Evolutionary conservation across 805 yeast species (phyloP), one percentile per base, ranked within the genome.

Genomic region (Tetrapisispora arboricola): DNA sequence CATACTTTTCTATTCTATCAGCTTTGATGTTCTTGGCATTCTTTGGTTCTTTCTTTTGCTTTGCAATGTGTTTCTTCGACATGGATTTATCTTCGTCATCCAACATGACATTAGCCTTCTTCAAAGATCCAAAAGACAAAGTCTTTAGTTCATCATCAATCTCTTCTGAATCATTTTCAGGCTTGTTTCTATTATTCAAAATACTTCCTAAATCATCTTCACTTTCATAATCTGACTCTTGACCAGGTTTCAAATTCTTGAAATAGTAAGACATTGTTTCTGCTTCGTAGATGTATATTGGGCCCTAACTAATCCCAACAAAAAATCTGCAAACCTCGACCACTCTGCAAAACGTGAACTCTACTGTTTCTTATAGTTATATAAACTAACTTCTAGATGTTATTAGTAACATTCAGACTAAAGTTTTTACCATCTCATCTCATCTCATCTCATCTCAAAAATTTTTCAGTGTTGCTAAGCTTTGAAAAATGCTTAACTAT

Each of bases 41-140:
- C 48, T 29, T 44, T 44, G 36, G 48, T 43, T 32, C 57, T 17
- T 17, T 34, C 2, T 13, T 13, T 17, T 15, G 44, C 33, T 33
- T 39, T 32, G 27, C 38, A 3, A 12, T 29, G 25, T 39, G 25
- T 32, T 28, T 32, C 32, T 29, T 19, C 19, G 12, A 34, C n/a
- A 18, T 6, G 5, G 31, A 16, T 32, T 32, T 26, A 7, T 35
- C 39, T 32, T 73, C 55, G 49, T 73, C 65, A 37, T 63, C 68
- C 37, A 60, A 27, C 36, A 50, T 41, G 6, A 40, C 42, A 50
- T 78, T 83, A 3, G 85, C 84, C 7, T 69, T 59, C 51, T 73
- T 75, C 44, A 80, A 60, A 5, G 83, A 72, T 1, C 80, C 84
- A 64, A 80, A 79, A 7, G 85, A 77, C n/a, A 78, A 48, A 5